A percentile compares a stretch with the other conserved stretches of the same genome.
Conservation (phyloP, 2,329 filamentous ascomycete species). For the Aspergillus bombycis region DNA sequence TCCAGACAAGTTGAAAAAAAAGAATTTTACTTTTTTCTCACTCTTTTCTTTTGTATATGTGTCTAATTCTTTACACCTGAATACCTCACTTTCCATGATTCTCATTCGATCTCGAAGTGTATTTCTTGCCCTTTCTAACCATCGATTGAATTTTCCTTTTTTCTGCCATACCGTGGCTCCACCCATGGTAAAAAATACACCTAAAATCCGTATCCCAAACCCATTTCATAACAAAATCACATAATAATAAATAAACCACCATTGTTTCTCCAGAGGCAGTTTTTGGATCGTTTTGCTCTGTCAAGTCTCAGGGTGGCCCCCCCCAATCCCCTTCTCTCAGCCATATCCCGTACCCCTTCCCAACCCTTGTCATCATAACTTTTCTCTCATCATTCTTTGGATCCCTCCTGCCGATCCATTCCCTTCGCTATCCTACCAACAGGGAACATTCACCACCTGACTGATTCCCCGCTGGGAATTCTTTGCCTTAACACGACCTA, state of each 20-base stretch:
- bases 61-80: background rate
- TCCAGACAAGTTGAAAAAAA: background rate
- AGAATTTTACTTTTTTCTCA: background rate
- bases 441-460: conserved; percentile 7
- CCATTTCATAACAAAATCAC: conserved; percentile 5
- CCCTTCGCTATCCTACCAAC: conserved; percentile 18
- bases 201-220: conserved; percentile 6
- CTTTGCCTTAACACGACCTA: conserved; percentile 7
- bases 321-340: background rate
- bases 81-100: background rate
- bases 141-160: background rate
- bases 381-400: conserved; percentile 27
- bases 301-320: conserved; percentile 13
- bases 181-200: conserved; percentile 8
- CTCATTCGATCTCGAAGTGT: background rate
- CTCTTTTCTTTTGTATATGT: background rate
- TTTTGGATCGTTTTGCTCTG: conserved; percentile 9
- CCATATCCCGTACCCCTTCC: background rate
- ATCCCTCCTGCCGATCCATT: conserved; percentile 45
- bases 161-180: conserved; percentile 1
- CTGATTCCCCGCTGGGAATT: conserved; percentile 2
- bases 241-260: conserved; percentile 7
- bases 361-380: conserved; percentile 10
- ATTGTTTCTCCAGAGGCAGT: background rate
- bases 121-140: background rate